phyloP scores from a whole-genome alignment of 148 eudicot genomes.

The Vaccinium darrowii region DNA sequence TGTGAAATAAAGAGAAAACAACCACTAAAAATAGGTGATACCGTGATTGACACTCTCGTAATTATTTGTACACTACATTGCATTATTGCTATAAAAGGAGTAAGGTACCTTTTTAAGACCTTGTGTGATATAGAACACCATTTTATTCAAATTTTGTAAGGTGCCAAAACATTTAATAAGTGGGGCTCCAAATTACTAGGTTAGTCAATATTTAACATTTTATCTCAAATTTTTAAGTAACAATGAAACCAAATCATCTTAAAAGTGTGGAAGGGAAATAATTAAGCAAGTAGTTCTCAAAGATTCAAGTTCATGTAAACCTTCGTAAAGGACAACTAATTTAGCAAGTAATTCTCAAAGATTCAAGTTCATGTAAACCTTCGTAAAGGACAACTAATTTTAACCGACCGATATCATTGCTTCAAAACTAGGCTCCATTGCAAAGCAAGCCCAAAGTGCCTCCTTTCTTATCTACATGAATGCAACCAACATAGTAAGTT shows the following conservation, averaged over 20 bases:
- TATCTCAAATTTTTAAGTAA: neutral
- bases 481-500: neutral
- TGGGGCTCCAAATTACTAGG: neutral
- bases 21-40: no score
- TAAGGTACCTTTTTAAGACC: no score
- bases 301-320: neutral
- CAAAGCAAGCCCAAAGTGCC: conserved; percentile 99
- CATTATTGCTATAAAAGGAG: no score
- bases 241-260: neutral
- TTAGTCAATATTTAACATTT: neutral
- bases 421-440: conserved; percentile 79
- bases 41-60: no score
- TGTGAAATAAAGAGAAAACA: no score
- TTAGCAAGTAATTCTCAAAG: neutral
- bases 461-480: conserved; percentile 87
- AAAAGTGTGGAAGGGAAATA: neutral
- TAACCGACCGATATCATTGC: conserved; percentile 88
- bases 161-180: neutral
- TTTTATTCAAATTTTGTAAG: neutral
- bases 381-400: neutral
- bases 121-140: no score
- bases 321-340: neutral
- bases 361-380: neutral
- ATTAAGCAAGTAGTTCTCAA: neutral
- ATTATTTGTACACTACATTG: no score